Conservation (phyloP, 106 monocot genomes). For the Dioscorea dumetorum region DNA sequence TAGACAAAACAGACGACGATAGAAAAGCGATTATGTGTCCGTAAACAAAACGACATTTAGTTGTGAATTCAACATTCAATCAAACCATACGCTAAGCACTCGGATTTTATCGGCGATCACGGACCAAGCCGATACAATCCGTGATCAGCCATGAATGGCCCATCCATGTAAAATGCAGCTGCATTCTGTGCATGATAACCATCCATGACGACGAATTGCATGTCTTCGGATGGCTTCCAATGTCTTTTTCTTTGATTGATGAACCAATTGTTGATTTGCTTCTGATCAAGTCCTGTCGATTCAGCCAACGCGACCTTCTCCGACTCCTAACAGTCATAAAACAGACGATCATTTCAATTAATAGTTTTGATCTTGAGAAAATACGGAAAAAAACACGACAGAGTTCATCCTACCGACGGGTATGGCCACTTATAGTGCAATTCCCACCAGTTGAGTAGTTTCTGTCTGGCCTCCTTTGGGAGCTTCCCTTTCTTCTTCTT, state of each 20-base stretch:
- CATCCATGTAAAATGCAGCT: conserved; percentile 2
- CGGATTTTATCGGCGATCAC: neutral
- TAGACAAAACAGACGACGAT: too few relatives aligned
- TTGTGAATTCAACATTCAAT: too few relatives aligned
- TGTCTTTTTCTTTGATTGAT: conserved; percentile 86
- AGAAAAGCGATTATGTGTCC: too few relatives aligned
- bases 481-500: conserved; percentile 89
- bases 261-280: conserved; percentile 93
- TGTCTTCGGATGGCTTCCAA: conserved; percentile 85
- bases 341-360: neutral
- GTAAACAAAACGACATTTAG: too few relatives aligned
- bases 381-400: neutral
- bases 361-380: too few relatives aligned
- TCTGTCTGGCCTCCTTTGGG: conserved; percentile 80
- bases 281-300: conserved; percentile 72
- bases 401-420: conserved; percentile 42
- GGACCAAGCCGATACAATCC: neutral
- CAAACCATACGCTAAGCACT: too few relatives aligned
- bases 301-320: conserved; percentile 69
- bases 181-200: conserved; percentile 5
- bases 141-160: neutral
- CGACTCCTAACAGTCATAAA: conserved; percentile 33
- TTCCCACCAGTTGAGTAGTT: conserved; percentile 80
- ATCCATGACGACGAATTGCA: conserved; percentile 71
- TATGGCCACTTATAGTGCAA: conserved; percentile 85